A percentile compares a stretch with the other conserved stretches of the same genome.
These are phyloP conservation scores for Aspergillus sp. DNA, from an alignment of 2,329 filamentous ascomycete genomes.

Conservation along the genomic window DNA sequence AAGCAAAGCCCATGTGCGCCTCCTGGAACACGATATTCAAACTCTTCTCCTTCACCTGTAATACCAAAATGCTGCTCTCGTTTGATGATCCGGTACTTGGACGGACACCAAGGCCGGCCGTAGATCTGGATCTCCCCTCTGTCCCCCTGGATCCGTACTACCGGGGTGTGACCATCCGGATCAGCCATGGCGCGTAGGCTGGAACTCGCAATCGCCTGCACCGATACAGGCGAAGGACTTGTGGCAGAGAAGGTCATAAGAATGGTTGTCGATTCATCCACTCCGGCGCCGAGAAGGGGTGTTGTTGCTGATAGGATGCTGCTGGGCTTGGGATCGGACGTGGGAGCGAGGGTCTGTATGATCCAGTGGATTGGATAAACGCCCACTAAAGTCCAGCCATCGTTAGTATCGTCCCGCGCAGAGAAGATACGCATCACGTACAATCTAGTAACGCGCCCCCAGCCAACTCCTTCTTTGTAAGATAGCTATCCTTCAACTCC, in stretches of 20 bases:
- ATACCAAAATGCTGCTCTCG: background rate
- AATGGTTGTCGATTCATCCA: background rate
- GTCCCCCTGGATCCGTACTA: background rate
- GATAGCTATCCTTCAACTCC: background rate
- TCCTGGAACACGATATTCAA: background rate
- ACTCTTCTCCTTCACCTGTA: background rate
- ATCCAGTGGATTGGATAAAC: background rate
- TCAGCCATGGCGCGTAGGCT: background rate
- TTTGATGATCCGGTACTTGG: background rate
- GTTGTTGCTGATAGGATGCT: background rate
- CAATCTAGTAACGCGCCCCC: background rate
- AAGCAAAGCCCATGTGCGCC: background rate
- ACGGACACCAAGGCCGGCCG: background rate
- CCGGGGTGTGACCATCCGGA: background rate
- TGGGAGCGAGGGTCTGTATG: background rate
- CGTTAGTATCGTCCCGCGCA: background rate
- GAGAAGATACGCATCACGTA: background rate
- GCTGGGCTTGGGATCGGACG: background rate
- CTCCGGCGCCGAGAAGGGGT: background rate
- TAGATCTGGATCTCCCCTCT: background rate
- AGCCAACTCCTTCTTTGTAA: background rate
- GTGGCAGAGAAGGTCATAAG: background rate
- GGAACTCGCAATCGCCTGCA: background rate
- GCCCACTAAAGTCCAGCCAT: background rate
- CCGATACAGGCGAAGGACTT: background rate